Percentiles rank a stretch among this genome's conserved stretches.
Evolutionary conservation across 2,329 filamentous ascomycete genomes (phyloP).

Genomic region (Hymenoscyphus linearis): DNA sequence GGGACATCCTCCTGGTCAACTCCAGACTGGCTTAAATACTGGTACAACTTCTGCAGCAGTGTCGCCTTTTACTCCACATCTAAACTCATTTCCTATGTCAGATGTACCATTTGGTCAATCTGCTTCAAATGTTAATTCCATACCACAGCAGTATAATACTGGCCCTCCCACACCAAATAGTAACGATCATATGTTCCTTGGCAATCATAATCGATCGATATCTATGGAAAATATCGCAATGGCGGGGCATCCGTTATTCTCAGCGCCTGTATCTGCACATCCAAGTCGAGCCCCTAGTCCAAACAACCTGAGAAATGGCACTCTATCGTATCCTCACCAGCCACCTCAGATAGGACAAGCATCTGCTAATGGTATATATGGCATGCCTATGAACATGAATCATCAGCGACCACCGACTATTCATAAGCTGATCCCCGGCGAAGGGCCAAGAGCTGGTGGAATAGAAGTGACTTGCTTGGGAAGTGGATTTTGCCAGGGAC

Average conservation of each 20-base stretch:
- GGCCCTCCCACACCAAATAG: conserved; percentile 63
- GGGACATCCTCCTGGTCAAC: conserved; percentile 32
- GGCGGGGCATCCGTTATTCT: conserved; percentile 53
- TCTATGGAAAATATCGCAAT: conserved; percentile 62
- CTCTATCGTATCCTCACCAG: conserved; percentile 40
- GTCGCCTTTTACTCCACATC: conserved; percentile 50
- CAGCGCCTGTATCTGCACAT: conserved; percentile 66
- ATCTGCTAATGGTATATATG: conserved; percentile 45
- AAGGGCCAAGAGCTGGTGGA: conserved; percentile 76
- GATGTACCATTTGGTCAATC: conserved; percentile 27
- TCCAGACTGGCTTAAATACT: conserved; percentile 35
- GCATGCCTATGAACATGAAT: conserved; percentile 44
- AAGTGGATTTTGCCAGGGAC: conserved; percentile 69
- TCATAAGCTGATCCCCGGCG: conserved; percentile 75
- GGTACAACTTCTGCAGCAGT: conserved; percentile 37
- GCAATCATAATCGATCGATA: conserved; percentile 51
- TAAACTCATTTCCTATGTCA: conserved; percentile 39
- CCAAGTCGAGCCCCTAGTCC: conserved; percentile 77
- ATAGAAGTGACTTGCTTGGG: conserved; percentile 84
- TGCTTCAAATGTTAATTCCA: conserved; percentile 18
- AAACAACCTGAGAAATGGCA: conserved; percentile 44
- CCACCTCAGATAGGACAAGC: conserved; percentile 40
- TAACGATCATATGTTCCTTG: conserved; percentile 54
- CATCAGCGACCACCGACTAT: conserved; percentile 59
- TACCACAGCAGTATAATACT: conserved; percentile 44